A percentile compares a stretch with the other conserved stretches of the same genome.
Conservation (phyloP, 768 basidiomycete species). For the Agaricus bisporus region DNA sequence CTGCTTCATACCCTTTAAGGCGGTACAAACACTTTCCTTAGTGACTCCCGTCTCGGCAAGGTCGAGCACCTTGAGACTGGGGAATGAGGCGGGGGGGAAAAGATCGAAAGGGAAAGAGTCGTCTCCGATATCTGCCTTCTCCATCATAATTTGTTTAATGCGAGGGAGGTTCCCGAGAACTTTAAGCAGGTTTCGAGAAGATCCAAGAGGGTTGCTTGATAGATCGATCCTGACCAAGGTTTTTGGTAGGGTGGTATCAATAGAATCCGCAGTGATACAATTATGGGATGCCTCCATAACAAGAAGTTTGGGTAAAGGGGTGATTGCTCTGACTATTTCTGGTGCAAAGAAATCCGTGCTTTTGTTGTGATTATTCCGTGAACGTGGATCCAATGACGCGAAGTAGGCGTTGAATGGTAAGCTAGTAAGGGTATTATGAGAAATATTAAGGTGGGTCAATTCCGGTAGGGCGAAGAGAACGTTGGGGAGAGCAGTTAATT, state of each 20-base stretch:
- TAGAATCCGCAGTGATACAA: conserved; percentile 45
- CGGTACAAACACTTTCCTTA: conserved; percentile 33
- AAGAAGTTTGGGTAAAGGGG: conserved; percentile 62
- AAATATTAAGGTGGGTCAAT: conserved; percentile 60
- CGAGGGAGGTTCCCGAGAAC: conserved; percentile 40
- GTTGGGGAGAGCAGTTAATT: conserved; percentile 52
- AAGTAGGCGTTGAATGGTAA: conserved; percentile 64
- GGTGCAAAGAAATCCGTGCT: conserved; percentile 60
- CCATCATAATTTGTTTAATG: conserved; percentile 52
- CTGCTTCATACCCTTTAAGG: conserved; percentile 43
- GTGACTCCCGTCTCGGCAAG: conserved; percentile 60
- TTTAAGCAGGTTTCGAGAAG: conserved; percentile 35
- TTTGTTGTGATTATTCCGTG: conserved; percentile 23
- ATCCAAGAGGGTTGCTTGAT: conserved; percentile 60
- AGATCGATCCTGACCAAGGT: conserved; percentile 54
- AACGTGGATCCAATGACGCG: conserved; percentile 18
- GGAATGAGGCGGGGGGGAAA: conserved; percentile 34
- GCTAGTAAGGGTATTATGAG: conserved; percentile 58
- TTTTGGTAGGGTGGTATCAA: conserved; percentile 51
- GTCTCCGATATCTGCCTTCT: conserved; percentile 54
- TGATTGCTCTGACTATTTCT: conserved; percentile 51
- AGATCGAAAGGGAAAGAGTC: conserved; percentile 45
- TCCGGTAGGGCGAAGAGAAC: conserved; percentile 65
- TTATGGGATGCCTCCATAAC: conserved; percentile 65
- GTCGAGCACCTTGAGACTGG: conserved; percentile 51